These are phyloP conservation scores for Teratosphaeria destructans DNA, from an alignment of 2,329 filamentous ascomycete genomes.

Conservation along the genomic window DNA sequence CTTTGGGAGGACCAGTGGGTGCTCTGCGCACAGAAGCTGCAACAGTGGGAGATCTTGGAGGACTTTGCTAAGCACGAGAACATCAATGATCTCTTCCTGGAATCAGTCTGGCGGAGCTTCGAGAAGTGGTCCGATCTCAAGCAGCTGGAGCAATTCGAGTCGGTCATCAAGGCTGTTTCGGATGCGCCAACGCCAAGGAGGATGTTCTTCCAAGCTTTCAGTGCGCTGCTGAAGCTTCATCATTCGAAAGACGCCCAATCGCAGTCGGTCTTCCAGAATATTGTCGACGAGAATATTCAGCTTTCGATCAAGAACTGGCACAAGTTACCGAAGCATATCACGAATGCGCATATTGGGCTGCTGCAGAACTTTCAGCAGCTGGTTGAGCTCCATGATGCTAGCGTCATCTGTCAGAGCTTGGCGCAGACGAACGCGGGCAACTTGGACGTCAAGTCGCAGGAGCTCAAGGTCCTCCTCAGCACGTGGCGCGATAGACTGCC, in stretches of 20 bases:
- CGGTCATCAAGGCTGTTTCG: slow-evolving; percentile 91
- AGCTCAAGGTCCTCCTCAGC: slow-evolving; percentile 84
- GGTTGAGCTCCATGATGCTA: slow-evolving; percentile 94
- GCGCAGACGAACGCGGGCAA: slow-evolving; percentile 74
- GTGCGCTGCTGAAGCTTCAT: slow-evolving; percentile 89
- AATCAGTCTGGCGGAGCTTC: slow-evolving; percentile 90
- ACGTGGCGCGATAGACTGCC: slow-evolving; percentile 93
- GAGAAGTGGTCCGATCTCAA: slow-evolving; percentile 88
- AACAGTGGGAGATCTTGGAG: slow-evolving; percentile 96
- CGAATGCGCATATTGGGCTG: slow-evolving; percentile 87
- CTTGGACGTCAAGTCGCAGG: slow-evolving; percentile 85
- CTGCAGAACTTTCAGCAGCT: slow-evolving; percentile 97
- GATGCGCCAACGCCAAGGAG: slow-evolving; percentile 90
- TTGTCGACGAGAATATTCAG: slow-evolving; percentile 95
- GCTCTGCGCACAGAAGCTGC: slow-evolving; percentile 90
- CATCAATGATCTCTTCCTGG: slow-evolving; percentile 87
- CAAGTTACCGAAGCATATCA: slow-evolving; percentile 86
- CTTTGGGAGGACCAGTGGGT: slow-evolving; percentile 99
- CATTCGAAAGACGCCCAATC: slow-evolving; percentile 62
- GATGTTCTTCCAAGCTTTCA: slow-evolving; percentile 97
- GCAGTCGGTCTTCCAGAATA: slow-evolving; percentile 68
- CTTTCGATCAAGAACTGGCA: slow-evolving; percentile 98
- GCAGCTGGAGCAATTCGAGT: slow-evolving; percentile 80
- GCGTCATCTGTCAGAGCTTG: slow-evolving; percentile 87
- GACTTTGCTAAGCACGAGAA: slow-evolving; percentile 99